phyloP scores from a whole-genome alignment of 2,329 filamentous ascomycete genomes.

The Nothophoma quercina region DNA sequence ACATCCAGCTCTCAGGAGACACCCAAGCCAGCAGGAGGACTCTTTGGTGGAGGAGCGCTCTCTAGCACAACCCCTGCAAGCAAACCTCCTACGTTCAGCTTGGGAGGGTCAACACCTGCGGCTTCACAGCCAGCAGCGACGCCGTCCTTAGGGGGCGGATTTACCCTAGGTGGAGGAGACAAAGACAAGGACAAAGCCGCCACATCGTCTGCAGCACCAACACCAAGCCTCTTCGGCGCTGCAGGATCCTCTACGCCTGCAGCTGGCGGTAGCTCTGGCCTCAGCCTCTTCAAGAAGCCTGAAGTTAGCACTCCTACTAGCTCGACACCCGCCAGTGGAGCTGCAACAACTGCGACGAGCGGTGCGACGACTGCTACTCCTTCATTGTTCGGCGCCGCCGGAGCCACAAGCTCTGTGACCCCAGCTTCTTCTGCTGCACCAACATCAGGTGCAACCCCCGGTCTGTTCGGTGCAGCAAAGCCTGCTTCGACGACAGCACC shows the following conservation, averaged over 20 bases:
- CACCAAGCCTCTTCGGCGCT: constrained; percentile 30
- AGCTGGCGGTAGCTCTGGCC: constrained; percentile 25
- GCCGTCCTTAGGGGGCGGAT: constrained; percentile 15
- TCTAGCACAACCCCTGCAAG: constrained; percentile 40
- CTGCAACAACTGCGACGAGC: constrained; percentile 27
- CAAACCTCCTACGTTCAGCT: constrained; percentile 37
- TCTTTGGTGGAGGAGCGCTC: constrained; percentile 38
- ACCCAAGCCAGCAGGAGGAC: constrained; percentile 38
- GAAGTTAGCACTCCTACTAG: constrained; percentile 23
- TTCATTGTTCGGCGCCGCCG: constrained; percentile 31
- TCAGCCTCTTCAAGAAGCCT: constrained; percentile 25
- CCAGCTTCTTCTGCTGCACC: constrained; percentile 29
- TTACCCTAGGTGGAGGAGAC: constrained; percentile 31
- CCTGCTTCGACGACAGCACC: constrained; percentile 29
- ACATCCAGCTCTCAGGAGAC: constrained; percentile 42
- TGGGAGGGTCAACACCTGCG: constrained; percentile 35
- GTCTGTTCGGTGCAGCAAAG: constrained; percentile 32
- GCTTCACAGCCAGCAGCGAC: constrained; percentile 33
- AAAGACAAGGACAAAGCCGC: constrained; percentile 28
- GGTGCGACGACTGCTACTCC: constrained; percentile 26
- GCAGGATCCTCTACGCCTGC: constrained; percentile 22
- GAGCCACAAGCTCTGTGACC: constrained; percentile 25
- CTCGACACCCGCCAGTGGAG: constrained; percentile 29
- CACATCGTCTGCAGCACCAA: constrained; percentile 32
- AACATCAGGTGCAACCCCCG: constrained; percentile 20